A percentile compares a stretch with the other conserved stretches of the same genome.
phyloP scores from a whole-genome alignment of 768 basidiomycete species.

The Amanita pseudoporphyria region DNA sequence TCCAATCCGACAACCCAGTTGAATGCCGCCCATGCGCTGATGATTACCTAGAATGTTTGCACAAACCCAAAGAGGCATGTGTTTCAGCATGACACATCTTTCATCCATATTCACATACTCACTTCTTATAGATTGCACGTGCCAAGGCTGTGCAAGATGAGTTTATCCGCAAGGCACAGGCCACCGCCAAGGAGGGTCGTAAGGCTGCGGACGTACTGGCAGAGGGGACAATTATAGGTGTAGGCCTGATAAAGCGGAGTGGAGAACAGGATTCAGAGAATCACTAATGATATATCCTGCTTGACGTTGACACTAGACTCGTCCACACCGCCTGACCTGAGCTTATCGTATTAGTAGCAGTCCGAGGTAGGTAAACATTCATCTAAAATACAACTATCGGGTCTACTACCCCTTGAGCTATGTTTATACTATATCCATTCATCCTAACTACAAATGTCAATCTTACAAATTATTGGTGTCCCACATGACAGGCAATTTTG shows the following conservation, averaged over 20 bases:
- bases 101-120: neutral
- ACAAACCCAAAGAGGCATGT: constrained; percentile 76
- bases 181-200: constrained; percentile 57
- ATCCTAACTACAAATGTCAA: neutral
- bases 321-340: neutral
- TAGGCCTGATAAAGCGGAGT: constrained; percentile 64
- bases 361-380: neutral
- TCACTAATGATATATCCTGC: neutral
- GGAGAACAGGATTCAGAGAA: constrained; percentile 10
- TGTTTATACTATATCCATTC: constrained; percentile 1
- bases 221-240: constrained; percentile 63
- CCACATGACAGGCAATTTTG: constrained; percentile 24
- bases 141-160: constrained; percentile 65
- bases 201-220: constrained; percentile 64
- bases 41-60: constrained; percentile 90
- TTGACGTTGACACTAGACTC: neutral
- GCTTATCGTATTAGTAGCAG: neutral
- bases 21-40: constrained; percentile 65
- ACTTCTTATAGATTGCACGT: constrained; percentile 31
- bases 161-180: constrained; percentile 56
- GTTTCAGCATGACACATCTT: neutral
- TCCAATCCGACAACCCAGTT: constrained; percentile 61
- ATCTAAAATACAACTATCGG: neutral
- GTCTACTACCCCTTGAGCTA: neutral
- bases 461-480: constrained; percentile 3